Conservation (phyloP, 495 filamentous ascomycete genomes). For the Neurospora discreta region DNA sequence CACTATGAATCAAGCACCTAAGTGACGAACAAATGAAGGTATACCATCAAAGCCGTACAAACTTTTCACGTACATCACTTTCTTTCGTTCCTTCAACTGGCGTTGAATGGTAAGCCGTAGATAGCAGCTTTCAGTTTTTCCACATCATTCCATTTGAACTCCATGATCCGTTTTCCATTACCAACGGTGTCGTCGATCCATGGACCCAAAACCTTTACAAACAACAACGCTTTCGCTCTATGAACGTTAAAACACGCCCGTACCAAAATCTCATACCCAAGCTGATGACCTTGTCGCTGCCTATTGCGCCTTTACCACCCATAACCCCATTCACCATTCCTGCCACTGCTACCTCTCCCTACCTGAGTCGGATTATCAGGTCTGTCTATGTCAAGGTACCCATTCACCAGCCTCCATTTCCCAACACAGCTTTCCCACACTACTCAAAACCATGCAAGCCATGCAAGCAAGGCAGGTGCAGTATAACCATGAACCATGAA, state of each 20-base stretch:
- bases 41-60: neutral
- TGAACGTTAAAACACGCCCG: neutral
- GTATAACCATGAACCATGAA: neutral
- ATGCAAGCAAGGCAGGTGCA: neutral
- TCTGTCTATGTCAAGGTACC: neutral
- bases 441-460: neutral
- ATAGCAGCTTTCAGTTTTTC: neutral
- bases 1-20: neutral
- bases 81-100: neutral
- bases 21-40: neutral
- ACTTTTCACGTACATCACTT: neutral
- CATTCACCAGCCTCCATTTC: neutral
- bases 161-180: neutral
- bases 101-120: neutral
- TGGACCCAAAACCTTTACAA: neutral
- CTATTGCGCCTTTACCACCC: neutral
- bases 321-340: neutral
- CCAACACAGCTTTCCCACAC: neutral
- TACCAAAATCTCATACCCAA: neutral
- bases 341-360: neutral
- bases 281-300: neutral
- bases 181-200: neutral
- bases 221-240: neutral
- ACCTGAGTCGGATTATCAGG: neutral
- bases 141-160: neutral